Percentiles rank a stretch among this genome's conserved stretches.
These are phyloP conservation scores for Harrya chromipes DNA, from an alignment of 768 basidiomycete genomes.

Conservation along the genomic window DNA sequence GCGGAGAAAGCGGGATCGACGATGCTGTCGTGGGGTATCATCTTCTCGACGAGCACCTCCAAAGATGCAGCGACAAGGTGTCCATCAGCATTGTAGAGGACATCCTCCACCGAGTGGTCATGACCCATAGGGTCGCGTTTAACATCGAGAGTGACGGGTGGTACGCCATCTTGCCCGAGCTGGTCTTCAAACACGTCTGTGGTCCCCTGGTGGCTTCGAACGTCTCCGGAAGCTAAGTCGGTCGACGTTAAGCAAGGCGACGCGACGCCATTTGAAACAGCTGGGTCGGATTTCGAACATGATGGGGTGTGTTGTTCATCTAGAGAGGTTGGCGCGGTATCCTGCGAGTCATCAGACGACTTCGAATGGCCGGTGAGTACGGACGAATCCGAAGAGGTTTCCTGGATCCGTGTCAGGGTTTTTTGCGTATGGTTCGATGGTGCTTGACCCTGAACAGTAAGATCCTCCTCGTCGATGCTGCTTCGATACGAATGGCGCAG, in stretches of 20 bases:
- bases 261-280: conserved; percentile 17
- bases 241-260: conserved; percentile 33
- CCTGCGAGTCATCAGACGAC: conserved; percentile 44
- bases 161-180: conserved; percentile 50
- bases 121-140: conserved; percentile 48
- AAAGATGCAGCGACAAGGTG: conserved; percentile 89
- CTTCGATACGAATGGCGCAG: conserved; percentile 36
- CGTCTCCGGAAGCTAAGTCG: conserved; percentile 56
- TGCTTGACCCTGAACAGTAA: conserved; percentile 53
- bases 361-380: conserved; percentile 41
- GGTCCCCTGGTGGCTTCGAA: conserved; percentile 34
- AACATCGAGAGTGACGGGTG: conserved; percentile 41
- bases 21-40: conserved; percentile 92
- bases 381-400: conserved; percentile 51
- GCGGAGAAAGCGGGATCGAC: conserved; percentile 85
- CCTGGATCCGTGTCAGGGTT: conserved; percentile 28
- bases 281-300: conserved; percentile 26
- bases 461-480: conserved; percentile 55
- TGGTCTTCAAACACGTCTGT: conserved; percentile 48
- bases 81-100: conserved; percentile 88
- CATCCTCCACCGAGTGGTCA: conserved; percentile 81
- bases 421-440: conserved; percentile 24
- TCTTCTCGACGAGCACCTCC: conserved; percentile 88
- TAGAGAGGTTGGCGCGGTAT: conserved; percentile 48
- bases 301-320: conserved; percentile 41